These are phyloP conservation scores for Avena insularis DNA, from an alignment of 176 grass and related monocot genomes.

Conservation along the genomic window DNA sequence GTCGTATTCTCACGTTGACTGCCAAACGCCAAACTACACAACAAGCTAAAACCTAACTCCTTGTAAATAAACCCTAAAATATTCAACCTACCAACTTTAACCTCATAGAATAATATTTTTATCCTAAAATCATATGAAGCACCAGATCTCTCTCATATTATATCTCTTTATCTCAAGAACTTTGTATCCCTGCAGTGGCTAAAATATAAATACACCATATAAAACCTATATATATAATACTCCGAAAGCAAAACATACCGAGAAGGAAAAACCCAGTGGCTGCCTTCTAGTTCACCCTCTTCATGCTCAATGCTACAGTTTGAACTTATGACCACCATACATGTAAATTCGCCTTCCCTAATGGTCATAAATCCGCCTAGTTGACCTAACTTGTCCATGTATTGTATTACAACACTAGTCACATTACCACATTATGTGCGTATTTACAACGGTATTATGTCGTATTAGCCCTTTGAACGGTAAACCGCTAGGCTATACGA, in stretches of 20 bases:
- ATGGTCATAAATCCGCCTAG: neutral
- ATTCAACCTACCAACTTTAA: neutral
- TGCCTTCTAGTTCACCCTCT: no score
- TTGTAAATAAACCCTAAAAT: neutral
- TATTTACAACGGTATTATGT: neutral
- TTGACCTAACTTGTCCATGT: neutral
- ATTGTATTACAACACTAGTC: neutral
- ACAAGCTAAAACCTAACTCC: neutral
- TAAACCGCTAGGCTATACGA: neutral
- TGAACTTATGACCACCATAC: no score
- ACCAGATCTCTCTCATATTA: neutral
- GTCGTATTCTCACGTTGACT: neutral
- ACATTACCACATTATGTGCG: neutral
- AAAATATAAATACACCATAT: conserved; percentile 38
- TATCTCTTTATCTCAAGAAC: neutral
- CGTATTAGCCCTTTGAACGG: neutral
- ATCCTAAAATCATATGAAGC: neutral
- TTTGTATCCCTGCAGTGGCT: neutral
- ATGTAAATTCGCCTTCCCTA: no score
- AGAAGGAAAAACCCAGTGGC: no score
- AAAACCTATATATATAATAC: neutral
- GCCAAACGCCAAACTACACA: neutral
- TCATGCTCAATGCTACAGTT: no score
- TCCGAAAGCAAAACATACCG: neutral
- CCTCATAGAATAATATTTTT: neutral